Evolutionary conservation across 73 alveolate species (phyloP).

Genomic region (Halteria grandinella): DNA sequence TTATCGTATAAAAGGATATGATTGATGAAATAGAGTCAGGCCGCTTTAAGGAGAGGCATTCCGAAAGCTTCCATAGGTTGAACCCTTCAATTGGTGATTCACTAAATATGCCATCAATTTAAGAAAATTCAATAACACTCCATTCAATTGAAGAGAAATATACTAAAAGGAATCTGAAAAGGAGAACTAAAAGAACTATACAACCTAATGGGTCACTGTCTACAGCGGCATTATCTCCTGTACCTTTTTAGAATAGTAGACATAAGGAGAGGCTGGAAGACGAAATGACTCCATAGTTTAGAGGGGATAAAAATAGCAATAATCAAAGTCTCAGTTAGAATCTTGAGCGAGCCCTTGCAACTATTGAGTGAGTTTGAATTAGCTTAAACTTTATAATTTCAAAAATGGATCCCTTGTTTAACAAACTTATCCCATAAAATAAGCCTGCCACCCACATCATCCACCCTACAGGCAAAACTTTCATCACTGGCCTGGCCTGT

Average conservation of each 20-base stretch:
- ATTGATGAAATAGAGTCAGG: not conserved
- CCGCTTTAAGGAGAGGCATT: not conserved
- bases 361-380: not conserved
- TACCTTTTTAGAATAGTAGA: not conserved
- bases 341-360: not conserved
- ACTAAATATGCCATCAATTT: not conserved
- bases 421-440: not conserved
- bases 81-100: not conserved
- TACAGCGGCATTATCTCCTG: not conserved
- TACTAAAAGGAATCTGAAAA: not conserved
- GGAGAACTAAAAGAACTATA: too few species aligned
- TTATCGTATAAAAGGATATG: not conserved
- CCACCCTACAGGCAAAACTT: slow-evolving; percentile 45
- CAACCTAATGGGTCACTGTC: not conserved
- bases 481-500: slow-evolving; percentile 56
- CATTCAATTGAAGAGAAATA: not conserved
- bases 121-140: not conserved
- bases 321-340: not conserved
- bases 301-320: not conserved
- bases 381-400: not conserved
- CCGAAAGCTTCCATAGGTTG: not conserved
- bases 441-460: not conserved
- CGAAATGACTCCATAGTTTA: not conserved
- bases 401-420: slow-evolving; percentile 21
- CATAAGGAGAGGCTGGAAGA: not conserved